A percentile compares a stretch with the other conserved stretches of the same genome.
phyloP scores from a whole-genome alignment of 495 filamentous ascomycete genomes.

The Paragyromitra xinjiangensis region DNA sequence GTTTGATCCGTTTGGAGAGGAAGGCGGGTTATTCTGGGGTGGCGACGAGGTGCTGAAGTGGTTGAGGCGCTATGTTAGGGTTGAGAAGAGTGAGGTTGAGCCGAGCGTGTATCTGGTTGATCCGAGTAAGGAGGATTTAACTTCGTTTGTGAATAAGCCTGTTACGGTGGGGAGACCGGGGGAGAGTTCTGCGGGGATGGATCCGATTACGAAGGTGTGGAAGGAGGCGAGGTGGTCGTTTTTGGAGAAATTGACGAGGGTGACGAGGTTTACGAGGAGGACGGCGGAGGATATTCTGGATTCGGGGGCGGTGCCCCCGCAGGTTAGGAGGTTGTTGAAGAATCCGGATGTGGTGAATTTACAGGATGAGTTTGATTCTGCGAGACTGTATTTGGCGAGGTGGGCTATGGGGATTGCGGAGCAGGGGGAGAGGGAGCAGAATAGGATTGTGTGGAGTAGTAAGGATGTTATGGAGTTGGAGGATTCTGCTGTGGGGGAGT shows the following conservation, averaged over 20 bases:
- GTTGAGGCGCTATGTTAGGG: conserved; percentile 80
- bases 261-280: conserved; percentile 91
- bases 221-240: conserved; percentile 97
- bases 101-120: conserved; percentile 90
- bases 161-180: conserved; percentile 60
- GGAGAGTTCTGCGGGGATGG: conserved; percentile 75
- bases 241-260: conserved; percentile 91
- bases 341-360: conserved; percentile 95
- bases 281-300: conserved; percentile 92
- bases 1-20: conserved; percentile 89
- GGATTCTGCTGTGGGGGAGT: conserved; percentile 91
- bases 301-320: conserved; percentile 84
- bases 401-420: conserved; percentile 99
- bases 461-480: conserved; percentile 93
- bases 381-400: conserved; percentile 87
- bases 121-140: conserved; percentile 80
- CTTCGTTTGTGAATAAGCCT: conserved; percentile 76
- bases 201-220: conserved; percentile 90
- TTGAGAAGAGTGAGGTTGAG: conserved; percentile 84
- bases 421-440: conserved; percentile 87
- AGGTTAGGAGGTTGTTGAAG: conserved; percentile 81
- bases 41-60: conserved; percentile 95
- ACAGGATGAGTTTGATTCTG: conserved; percentile 96
- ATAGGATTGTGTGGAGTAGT: conserved; percentile 81
- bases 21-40: conserved; percentile 92